Evolutionary conservation across 108 stramenopile genomes (phyloP).

Genomic region (Stephanodiscus triporus): DNA sequence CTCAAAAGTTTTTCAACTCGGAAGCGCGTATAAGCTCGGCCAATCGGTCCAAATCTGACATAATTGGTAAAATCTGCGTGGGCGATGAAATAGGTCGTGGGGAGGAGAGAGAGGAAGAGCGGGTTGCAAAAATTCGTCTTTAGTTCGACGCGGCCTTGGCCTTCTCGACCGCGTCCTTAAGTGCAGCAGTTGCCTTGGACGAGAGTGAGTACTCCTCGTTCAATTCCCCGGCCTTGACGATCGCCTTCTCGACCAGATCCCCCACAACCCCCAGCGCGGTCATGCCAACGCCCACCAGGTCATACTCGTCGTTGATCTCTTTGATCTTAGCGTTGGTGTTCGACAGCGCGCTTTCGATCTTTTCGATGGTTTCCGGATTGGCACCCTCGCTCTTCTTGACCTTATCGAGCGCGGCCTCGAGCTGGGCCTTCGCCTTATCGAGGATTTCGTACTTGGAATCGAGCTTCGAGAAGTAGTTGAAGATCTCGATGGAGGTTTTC

Average conservation of each 20-base stretch:
- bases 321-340: constrained; percentile 76
- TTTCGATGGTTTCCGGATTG: constrained; percentile 72
- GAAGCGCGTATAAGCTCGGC: too few relatives aligned
- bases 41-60: too few relatives aligned
- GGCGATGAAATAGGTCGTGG: too few relatives aligned
- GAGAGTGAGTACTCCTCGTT: constrained; percentile 87
- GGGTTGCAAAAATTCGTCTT: too few relatives aligned
- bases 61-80: too few relatives aligned
- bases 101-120: too few relatives aligned
- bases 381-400: constrained; percentile 69
- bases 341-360: constrained; percentile 81
- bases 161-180: constrained; percentile 78
- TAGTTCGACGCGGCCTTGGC: constrained; percentile 48
- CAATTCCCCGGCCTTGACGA: constrained; percentile 82
- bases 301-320: constrained; percentile 91
- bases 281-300: constrained; percentile 82
- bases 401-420: constrained; percentile 71
- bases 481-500: constrained; percentile 87
- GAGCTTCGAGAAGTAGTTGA: constrained; percentile 86
- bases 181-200: constrained; percentile 72
- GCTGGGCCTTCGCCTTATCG: constrained; percentile 65
- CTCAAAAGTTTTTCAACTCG: too few relatives aligned
- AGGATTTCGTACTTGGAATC: constrained; percentile 88
- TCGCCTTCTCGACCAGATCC: constrained; percentile 87
- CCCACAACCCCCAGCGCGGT: constrained; percentile 86